These are phyloP conservation scores for Calocybe indica DNA, from an alignment of 768 basidiomycete species.

Conservation along the genomic window DNA sequence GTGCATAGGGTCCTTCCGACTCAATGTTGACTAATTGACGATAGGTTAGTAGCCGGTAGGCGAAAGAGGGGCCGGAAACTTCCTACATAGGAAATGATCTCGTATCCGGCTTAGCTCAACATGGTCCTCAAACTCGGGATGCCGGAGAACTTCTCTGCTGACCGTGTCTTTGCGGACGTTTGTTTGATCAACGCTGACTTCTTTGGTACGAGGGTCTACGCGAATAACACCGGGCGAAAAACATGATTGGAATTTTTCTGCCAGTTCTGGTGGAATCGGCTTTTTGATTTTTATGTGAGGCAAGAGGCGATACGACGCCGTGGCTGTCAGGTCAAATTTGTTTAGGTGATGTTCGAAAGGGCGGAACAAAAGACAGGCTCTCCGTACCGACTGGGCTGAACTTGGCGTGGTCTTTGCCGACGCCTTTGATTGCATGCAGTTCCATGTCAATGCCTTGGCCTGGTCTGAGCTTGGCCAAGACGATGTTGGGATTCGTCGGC, in stretches of 20 bases:
- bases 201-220: conserved; percentile 50
- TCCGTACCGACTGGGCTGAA: conserved; percentile 87
- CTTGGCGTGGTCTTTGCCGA: conserved; percentile 94
- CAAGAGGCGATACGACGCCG: conserved; percentile 90
- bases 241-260: conserved; percentile 79
- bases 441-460: conserved; percentile 85
- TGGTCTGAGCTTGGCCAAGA: conserved; percentile 86
- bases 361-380: neutral
- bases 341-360: neutral
- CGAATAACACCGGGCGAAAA: conserved; percentile 82
- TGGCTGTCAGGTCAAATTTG: conserved; percentile 45
- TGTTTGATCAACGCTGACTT: conserved; percentile 54
- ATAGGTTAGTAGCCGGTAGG: neutral
- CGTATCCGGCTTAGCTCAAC: conserved; percentile 82
- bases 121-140: conserved; percentile 81
- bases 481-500: conserved; percentile 75
- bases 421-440: conserved; percentile 86
- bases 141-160: conserved; percentile 86
- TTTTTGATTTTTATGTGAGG: conserved; percentile 75
- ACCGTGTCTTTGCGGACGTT: conserved; percentile 82
- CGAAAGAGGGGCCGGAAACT: too few relatives aligned
- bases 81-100: conserved; percentile 91
- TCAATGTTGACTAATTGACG: conserved; percentile 70
- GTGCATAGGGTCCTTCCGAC: conserved; percentile 84
- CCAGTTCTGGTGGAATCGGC: conserved; percentile 72